A percentile compares a stretch with the other conserved stretches of the same genome.
Evolutionary conservation across 1,284 basidiomycete genomes (phyloP).

Genomic region (Trametes pubescens): DNA sequence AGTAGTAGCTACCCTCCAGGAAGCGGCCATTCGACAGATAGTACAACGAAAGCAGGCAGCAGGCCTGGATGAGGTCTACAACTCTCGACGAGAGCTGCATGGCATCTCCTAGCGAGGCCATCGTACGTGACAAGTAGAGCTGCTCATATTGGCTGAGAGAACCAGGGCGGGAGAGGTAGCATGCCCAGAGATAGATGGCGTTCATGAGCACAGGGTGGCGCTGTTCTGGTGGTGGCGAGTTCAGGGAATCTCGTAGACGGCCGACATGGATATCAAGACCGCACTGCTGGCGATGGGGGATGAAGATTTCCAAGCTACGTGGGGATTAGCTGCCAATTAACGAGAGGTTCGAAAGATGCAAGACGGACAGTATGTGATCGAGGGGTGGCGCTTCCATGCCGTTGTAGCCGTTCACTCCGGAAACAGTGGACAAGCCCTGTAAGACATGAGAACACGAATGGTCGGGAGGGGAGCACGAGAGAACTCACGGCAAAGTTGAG

Average conservation of each 20-base stretch:
- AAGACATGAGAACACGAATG: not conserved
- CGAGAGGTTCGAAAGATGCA: slow-evolving; percentile 14
- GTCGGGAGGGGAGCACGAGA: not conserved
- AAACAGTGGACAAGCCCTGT: slow-evolving; percentile 52
- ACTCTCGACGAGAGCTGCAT: slow-evolving; percentile 60
- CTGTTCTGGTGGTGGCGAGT: slow-evolving; percentile 59
- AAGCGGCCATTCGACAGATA: slow-evolving; percentile 77
- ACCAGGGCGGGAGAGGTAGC: slow-evolving; percentile 76
- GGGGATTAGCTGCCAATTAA: slow-evolving; percentile 19
- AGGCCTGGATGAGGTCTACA: slow-evolving; percentile 76
- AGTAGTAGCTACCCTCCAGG: slow-evolving; percentile 77
- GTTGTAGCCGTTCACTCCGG: slow-evolving; percentile 46
- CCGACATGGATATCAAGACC: slow-evolving; percentile 74
- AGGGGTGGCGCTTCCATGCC: slow-evolving; percentile 58
- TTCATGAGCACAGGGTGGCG: slow-evolving; percentile 79
- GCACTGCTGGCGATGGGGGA: slow-evolving; percentile 78
- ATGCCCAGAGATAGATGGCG: slow-evolving; percentile 81
- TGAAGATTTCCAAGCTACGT: slow-evolving; percentile 74
- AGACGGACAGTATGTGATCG: slow-evolving; percentile 71
- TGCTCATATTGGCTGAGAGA: slow-evolving; percentile 73
- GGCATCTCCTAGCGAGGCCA: slow-evolving; percentile 66
- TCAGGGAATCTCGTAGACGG: slow-evolving; percentile 65
- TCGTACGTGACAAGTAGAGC: slow-evolving; percentile 67
- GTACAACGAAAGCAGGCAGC: slow-evolving; percentile 75
- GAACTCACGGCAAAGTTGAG: slow-evolving; percentile 37